Conservation (phyloP, 805 yeast species). For the Pichia pseudocactophila region DNA sequence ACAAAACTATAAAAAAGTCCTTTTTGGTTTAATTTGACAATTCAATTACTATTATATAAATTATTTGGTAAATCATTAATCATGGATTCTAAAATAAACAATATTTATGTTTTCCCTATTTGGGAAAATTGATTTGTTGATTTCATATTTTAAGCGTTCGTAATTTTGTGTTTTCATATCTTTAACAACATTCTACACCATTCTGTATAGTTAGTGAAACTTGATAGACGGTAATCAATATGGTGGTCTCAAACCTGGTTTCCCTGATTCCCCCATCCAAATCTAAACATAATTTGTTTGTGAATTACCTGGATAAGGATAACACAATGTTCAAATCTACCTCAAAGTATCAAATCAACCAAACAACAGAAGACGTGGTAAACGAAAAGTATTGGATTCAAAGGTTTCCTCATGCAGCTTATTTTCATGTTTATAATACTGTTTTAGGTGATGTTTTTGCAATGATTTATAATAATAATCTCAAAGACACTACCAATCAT, state of each 20-base stretch:
- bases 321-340: conserved; percentile 3
- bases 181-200: too few species aligned
- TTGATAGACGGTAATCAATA: not conserved
- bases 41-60: too few species aligned
- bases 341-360: conserved; percentile 1
- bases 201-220: not conserved
- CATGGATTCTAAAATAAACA: too few species aligned
- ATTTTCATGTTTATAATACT: conserved; percentile 42
- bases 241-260: not conserved
- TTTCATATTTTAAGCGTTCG: too few species aligned
- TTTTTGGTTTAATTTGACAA: too few species aligned
- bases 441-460: conserved; percentile 39
- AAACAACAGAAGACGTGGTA: conserved; percentile 10
- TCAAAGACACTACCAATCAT: conserved; percentile 17
- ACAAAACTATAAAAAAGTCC: too few species aligned
- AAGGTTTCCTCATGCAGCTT: conserved; percentile 41
- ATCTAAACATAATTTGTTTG: conserved; percentile 5
- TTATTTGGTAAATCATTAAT: too few species aligned
- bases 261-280: conserved; percentile 6
- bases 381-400: conserved; percentile 31
- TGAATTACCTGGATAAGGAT: not conserved
- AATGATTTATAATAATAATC: conserved; percentile 41
- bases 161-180: too few species aligned
- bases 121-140: too few species aligned
- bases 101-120: too few species aligned